Percentiles rank a stretch among this genome's conserved stretches.
Conservation (phyloP, 495 filamentous ascomycete genomes). For the Xylaria acuta region DNA sequence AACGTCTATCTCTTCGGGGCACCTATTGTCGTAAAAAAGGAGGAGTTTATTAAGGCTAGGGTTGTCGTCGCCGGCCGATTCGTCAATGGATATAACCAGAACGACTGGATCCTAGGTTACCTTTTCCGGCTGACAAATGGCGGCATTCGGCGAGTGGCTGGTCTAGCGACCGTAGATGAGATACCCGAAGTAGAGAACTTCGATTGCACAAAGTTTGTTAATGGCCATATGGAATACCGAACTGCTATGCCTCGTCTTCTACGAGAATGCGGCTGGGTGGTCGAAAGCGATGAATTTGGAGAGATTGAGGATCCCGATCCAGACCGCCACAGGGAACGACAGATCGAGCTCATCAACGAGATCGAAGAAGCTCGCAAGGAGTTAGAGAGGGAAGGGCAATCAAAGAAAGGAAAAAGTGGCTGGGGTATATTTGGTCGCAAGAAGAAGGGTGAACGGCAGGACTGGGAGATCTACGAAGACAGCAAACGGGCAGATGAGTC, state of each 20-base stretch:
- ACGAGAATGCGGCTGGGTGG: constrained; percentile 80
- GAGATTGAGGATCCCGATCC: constrained; percentile 99
- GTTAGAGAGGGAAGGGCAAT: constrained; percentile 67
- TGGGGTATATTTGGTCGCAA: constrained; percentile 83
- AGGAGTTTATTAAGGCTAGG: constrained; percentile 84
- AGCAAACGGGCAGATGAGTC: constrained; percentile 41
- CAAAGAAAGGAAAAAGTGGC: constrained; percentile 40
- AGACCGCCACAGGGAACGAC: constrained; percentile 85
- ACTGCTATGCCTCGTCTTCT: constrained; percentile 87
- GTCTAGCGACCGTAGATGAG: constrained; percentile 79
- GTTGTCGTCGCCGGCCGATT: constrained; percentile 87
- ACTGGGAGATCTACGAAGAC: constrained; percentile 93
- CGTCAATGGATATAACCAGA: constrained; percentile 91
- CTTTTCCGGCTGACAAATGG: constrained; percentile 94
- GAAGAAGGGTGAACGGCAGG: constrained; percentile 80
- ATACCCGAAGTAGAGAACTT: constrained; percentile 88
- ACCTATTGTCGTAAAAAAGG: constrained; percentile 87
- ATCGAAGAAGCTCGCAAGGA: constrained; percentile 93
- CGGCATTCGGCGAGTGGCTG: constrained; percentile 88
- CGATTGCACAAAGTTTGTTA: constrained; percentile 83
- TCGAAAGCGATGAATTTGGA: constrained; percentile 90
- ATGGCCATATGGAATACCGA: constrained; percentile 97
- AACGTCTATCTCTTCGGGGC: constrained; percentile 96
- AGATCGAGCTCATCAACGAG: constrained; percentile 92
- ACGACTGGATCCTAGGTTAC: constrained; percentile 98